A percentile compares a stretch with the other conserved stretches of the same genome.
Evolutionary conservation across 352 stramenopile genomes (phyloP).

Genomic region (Globisporangium recalcitrans): DNA sequence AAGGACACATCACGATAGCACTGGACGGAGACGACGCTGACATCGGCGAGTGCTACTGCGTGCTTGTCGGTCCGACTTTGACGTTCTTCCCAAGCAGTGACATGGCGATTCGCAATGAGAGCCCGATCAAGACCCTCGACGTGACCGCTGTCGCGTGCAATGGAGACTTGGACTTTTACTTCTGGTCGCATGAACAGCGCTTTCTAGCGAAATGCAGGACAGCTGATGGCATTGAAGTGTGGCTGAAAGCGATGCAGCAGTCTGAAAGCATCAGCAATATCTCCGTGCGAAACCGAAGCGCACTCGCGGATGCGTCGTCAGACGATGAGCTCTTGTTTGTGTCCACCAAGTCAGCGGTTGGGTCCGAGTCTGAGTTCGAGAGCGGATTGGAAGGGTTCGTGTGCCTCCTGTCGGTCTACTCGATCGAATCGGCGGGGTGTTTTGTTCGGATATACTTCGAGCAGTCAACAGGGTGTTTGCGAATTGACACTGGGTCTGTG

Average conservation of each 20-base stretch:
- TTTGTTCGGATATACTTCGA: slow-evolving; percentile 78
- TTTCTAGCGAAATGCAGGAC: slow-evolving; percentile 31
- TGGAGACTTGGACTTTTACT: slow-evolving; percentile 33
- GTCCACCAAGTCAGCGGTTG: neutral
- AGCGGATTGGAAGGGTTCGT: slow-evolving; percentile 41
- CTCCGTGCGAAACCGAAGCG: slow-evolving; percentile 22
- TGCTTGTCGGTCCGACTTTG: slow-evolving; percentile 55
- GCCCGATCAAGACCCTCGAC: slow-evolving; percentile 32
- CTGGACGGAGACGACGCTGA: slow-evolving; percentile 35
- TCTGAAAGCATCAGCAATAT: slow-evolving; percentile 34
- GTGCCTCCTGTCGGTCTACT: slow-evolving; percentile 72
- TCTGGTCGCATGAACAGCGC: slow-evolving; percentile 37
- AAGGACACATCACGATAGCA: slow-evolving; percentile 44
- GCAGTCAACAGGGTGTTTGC: slow-evolving; percentile 48
- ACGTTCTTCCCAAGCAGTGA: slow-evolving; percentile 48
- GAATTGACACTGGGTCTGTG: slow-evolving; percentile 54
- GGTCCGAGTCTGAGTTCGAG: slow-evolving; percentile 3
- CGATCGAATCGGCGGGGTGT: slow-evolving; percentile 51
- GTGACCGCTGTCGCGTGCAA: slow-evolving; percentile 36
- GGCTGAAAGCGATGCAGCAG: slow-evolving; percentile 54
- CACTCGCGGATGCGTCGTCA: slow-evolving; percentile 7
- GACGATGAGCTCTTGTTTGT: slow-evolving; percentile 33
- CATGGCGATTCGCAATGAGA: slow-evolving; percentile 26
- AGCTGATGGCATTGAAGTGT: slow-evolving; percentile 40
- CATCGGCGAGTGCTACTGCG: slow-evolving; percentile 37